A percentile compares a stretch with the other conserved stretches of the same genome.
These are phyloP conservation scores for Ballota nigra DNA, from an alignment of 257 asterid genomes.

Conservation along the genomic window DNA sequence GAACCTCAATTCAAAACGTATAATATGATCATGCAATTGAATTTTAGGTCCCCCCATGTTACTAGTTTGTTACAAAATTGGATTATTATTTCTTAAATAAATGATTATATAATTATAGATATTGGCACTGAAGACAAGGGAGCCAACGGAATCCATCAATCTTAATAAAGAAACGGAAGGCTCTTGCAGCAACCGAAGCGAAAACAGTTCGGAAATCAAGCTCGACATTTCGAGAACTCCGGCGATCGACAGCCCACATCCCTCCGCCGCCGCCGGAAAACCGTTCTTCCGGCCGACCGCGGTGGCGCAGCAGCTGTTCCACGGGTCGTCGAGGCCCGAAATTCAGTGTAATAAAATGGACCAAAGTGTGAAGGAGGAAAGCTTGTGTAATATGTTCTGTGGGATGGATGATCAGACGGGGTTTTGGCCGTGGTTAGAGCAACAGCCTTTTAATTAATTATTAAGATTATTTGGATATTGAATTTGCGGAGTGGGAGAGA, in stretches of 20 bases:
- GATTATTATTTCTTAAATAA: too few relatives aligned
- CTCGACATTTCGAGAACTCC: conserved; percentile 65
- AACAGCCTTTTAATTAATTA: conserved; percentile 62
- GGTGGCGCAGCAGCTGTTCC: conserved; percentile 49
- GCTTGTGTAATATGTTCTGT: conserved; percentile 70
- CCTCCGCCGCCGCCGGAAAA: conserved; percentile 41
- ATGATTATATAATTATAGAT: conserved; percentile 38
- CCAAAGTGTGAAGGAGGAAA: conserved; percentile 68
- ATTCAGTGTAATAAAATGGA: conserved; percentile 47
- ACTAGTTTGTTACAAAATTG: too few relatives aligned
- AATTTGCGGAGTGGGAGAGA: neutral
- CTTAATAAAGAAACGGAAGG: conserved; percentile 96
- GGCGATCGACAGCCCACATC: conserved; percentile 65
- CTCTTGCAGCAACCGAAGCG: conserved; percentile 80
- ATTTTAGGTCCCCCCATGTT: too few relatives aligned
- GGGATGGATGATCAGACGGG: conserved; percentile 90
- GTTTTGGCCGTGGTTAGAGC: conserved; percentile 97
- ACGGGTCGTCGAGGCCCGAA: conserved; percentile 48
- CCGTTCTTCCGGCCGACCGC: conserved; percentile 51
- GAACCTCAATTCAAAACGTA: too few relatives aligned
- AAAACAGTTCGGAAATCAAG: conserved; percentile 84
- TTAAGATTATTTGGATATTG: neutral
- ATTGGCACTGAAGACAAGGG: conserved; percentile 73
- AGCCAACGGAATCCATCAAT: conserved; percentile 83
- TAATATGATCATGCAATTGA: too few relatives aligned